Evolutionary conservation across 495 filamentous ascomycete species (phyloP).

Genomic region (Hamigera avellanea): DNA sequence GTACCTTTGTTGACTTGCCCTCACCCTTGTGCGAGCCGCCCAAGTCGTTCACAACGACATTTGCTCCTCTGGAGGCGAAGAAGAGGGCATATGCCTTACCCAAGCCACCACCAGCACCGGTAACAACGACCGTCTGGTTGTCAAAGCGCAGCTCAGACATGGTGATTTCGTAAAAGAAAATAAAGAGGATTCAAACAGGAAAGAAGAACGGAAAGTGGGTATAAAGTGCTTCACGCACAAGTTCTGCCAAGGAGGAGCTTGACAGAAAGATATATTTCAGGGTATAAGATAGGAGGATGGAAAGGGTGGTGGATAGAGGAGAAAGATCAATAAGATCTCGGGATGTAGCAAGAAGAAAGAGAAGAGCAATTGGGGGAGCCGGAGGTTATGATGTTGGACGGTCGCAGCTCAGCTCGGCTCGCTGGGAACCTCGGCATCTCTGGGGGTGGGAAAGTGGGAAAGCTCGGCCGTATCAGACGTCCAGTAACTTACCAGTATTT

Average conservation of each 20-base stretch:
- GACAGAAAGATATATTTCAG: neutral
- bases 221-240: neutral
- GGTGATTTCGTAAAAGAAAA: conserved; percentile 6
- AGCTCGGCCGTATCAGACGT: too few relatives aligned
- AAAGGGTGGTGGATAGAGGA: neutral
- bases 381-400: conserved; percentile 4
- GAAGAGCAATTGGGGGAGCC: conserved; percentile 5
- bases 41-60: conserved; percentile 95
- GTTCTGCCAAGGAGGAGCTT: neutral
- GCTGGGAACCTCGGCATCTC: conserved; percentile 35
- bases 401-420: conserved; percentile 27
- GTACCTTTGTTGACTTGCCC: conserved; percentile 75
- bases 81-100: conserved; percentile 88
- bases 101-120: conserved; percentile 88
- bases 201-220: conserved; percentile 4
- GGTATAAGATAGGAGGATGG: neutral
- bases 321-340: neutral
- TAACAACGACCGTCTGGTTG: conserved; percentile 93
- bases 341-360: conserved; percentile 4
- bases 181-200: conserved; percentile 12
- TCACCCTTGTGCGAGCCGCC: conserved; percentile 92
- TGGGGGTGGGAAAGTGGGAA: too few relatives aligned
- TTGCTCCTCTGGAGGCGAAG: conserved; percentile 86
- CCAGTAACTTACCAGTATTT: too few relatives aligned
- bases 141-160: conserved; percentile 87